A percentile compares a stretch with the other conserved stretches of the same genome.
Conservation (phyloP, 2,329 filamentous ascomycete genomes). For the Aspergillus sp. region DNA sequence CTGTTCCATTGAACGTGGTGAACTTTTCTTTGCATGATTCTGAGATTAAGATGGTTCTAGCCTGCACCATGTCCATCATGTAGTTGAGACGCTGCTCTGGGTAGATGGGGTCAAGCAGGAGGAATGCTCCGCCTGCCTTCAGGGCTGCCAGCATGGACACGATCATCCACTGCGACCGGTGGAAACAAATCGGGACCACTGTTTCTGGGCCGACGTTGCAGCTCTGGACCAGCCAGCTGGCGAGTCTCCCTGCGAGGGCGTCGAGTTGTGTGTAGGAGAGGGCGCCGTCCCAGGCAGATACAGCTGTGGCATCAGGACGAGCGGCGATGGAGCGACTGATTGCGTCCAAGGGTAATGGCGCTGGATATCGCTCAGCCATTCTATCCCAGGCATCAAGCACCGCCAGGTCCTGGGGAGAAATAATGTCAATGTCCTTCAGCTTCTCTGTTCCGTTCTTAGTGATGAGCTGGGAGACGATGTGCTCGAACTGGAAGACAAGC, state of each 20-base stretch:
- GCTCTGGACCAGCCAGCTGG: background rate
- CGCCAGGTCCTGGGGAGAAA: background rate
- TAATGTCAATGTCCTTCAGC: background rate
- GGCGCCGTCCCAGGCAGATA: background rate
- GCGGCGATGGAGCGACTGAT: background rate
- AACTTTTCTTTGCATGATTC: background rate
- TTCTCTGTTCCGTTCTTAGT: background rate
- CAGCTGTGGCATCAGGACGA: background rate
- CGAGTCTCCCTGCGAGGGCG: background rate
- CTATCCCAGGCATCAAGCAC: background rate
- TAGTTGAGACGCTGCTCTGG: background rate
- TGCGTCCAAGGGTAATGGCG: background rate
- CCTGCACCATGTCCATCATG: background rate
- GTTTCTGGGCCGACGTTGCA: background rate
- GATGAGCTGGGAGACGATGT: background rate
- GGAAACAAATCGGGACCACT: background rate
- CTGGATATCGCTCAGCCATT: background rate
- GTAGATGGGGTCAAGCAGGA: background rate
- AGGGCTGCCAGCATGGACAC: background rate
- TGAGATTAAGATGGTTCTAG: background rate
- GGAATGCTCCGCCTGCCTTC: background rate
- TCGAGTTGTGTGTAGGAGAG: background rate
- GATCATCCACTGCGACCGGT: background rate
- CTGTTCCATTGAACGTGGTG: background rate
- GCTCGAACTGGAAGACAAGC: background rate